A percentile compares a stretch with the other conserved stretches of the same genome.
These are phyloP conservation scores for Eutrema heterophyllum DNA, from an alignment of 345 rosid species.

Conservation along the genomic window DNA sequence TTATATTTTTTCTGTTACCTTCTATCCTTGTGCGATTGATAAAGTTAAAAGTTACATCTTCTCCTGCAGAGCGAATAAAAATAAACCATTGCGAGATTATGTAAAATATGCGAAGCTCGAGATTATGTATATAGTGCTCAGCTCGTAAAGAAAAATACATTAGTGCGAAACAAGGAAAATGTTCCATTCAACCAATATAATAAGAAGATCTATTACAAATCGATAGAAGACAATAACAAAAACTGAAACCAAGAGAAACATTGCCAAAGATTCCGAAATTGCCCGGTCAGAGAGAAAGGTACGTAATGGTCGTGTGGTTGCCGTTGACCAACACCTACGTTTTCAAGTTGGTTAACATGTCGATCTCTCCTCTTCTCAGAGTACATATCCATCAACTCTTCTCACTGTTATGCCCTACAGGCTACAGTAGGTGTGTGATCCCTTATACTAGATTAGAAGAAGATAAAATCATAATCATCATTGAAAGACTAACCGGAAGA, in stretches of 20 bases:
- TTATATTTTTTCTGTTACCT: background rate
- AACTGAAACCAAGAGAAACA: slow-evolving; percentile 17
- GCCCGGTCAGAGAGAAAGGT: slow-evolving; percentile 27
- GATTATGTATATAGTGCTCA: background rate
- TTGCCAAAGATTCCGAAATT: slow-evolving; percentile 36
- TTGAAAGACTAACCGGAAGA: slow-evolving; percentile 17
- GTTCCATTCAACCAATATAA: background rate
- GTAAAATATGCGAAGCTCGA: background rate
- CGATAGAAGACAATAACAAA: background rate
- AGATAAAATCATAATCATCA: slow-evolving; percentile 12
- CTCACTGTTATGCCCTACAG: background rate
- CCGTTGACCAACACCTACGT: background rate
- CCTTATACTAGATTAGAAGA: background rate
- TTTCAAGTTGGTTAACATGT: slow-evolving; percentile 1
- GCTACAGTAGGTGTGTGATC: background rate
- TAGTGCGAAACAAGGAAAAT: background rate
- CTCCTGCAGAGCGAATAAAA: background rate
- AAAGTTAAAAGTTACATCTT: background rate
- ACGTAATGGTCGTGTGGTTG: background rate
- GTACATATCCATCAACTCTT: background rate
- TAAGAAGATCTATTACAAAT: background rate
- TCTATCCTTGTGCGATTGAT: background rate
- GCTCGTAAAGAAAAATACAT: background rate
- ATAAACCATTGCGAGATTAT: background rate
- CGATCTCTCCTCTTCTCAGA: slow-evolving; percentile 7